Base-by-base conservation (phyloP, 768 basidiomycete species). In the Suillus occidentalis region DNA sequence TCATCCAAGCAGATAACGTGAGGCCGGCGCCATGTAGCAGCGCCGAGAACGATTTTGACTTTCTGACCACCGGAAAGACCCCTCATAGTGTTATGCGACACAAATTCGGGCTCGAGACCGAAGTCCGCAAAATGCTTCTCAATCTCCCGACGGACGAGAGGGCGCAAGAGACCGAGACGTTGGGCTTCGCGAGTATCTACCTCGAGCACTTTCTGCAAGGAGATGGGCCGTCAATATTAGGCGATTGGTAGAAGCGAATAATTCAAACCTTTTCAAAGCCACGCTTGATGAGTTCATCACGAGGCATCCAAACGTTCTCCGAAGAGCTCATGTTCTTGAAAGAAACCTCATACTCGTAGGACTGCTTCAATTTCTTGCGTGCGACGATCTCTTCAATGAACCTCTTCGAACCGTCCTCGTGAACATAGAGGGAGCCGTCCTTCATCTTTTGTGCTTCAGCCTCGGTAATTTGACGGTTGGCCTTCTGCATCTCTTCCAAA, bases 51-150 rank as follows among this genome's bases (percentile, higher is more conserved):
- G 73, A 98, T 95, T 90, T 98, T 98, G 78, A 98, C 96, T 83
- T 98, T 98, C 82, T 98, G 96, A 77, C 96, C 96, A 80, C 96
- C 96, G 68, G 95, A 97, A 55, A 97, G 89, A 87, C 96, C 96
- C 66, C 96, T 87, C 97, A 99, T 99, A 71, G 91, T 91, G 88
- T 99, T 99, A 86, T 99, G 97, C 31, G 94, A 94, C 69, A 97
- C 95, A 79, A 99, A 99, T 84, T 99, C 97, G 68, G 97, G 84
- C 83, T 99, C 97, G 72, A 99, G 93, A 82, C 97, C 95, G 73
- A 99, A 98, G 85, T 99, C 97, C 67, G 92, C 94, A 71, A 99
- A 97, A 86, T 98, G 96, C 84, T 96, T 96, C 88, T 98, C 96
- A 68, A 98, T 97, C 82, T 98, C 96, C 70, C 93, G 89, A 81